These are phyloP conservation scores for Macrocybe gigantea DNA, from an alignment of 768 basidiomycete species.

Conservation along the genomic window DNA sequence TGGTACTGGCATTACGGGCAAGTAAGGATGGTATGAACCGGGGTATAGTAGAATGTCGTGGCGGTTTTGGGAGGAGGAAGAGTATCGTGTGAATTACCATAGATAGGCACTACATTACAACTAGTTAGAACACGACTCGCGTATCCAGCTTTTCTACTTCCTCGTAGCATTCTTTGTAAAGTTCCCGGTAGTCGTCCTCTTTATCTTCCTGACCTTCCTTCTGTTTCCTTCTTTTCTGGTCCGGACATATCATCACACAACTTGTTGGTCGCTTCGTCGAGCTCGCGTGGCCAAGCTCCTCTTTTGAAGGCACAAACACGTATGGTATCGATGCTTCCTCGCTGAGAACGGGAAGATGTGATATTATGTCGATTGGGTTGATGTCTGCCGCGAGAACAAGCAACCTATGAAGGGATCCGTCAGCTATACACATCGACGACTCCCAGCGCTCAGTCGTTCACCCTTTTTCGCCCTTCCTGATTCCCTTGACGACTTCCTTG, in stretches of 20 bases:
- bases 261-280: conserved; percentile 98
- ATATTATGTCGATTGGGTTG: conserved; percentile 97
- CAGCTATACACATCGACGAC: background rate
- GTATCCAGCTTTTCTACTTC: conserved; percentile 83
- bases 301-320: conserved; percentile 86
- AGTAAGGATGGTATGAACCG: conserved; percentile 13
- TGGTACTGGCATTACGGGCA: conserved; percentile 35
- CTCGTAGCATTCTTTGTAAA: conserved; percentile 79
- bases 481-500: conserved; percentile 97
- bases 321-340: conserved; percentile 93
- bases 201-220: conserved; percentile 58
- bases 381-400: conserved; percentile 95
- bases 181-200: conserved; percentile 81
- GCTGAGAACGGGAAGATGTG: conserved; percentile 89
- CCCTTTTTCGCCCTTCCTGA: conserved; percentile 98
- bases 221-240: conserved; percentile 68
- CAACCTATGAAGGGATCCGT: conserved; percentile 40
- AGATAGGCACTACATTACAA: conserved; percentile 1
- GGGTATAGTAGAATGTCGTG: conserved; percentile 13
- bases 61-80: conserved; percentile 11
- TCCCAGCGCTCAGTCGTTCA: conserved; percentile 25
- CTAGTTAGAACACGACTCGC: conserved; percentile 55
- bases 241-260: conserved; percentile 91
- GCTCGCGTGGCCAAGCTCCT: conserved; percentile 92
- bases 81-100: conserved; percentile 17